Base-by-base conservation (phyloP, 176 grass and related monocot genomes). In the Calamus simplicifolius region DNA sequence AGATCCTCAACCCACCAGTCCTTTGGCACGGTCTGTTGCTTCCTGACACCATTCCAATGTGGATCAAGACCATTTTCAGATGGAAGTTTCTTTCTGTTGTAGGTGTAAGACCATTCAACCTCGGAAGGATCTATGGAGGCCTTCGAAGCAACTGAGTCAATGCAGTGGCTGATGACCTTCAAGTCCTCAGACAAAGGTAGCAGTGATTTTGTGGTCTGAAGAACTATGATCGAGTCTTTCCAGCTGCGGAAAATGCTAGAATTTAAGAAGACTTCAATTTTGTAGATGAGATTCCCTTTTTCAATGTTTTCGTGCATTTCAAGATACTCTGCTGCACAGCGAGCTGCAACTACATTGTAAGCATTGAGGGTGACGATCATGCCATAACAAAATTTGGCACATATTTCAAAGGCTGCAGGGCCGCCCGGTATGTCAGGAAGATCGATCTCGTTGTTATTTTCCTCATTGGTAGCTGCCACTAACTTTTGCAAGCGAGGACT, bases 1-100 rank as follows among this genome's bases (percentile, higher is more conserved):
- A 99, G 87, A 66, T 99, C 88, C 64, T 99, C 85, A 43, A 93
- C 88, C 94, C 94, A 99, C 94, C 94, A 99, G 80, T 99, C 94
- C n/a, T 69, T 80, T 49, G 94, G 85, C 1, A 99, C 88, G 14
- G 67, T 62, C 18, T 64, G 67, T 70, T 93, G 94, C 67, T 79
- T 99, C 27, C 77, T 99, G 38, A 99, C 77, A 51, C 94, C 88
- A 58, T 99, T 99, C 94, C 94, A 99, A 70, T 85, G 79, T 3
- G 70, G 55, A 43, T 93, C 85, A 1, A 85, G 56, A 27, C 85
- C 85, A 64, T 89, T 99, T 61, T 89, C 88, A 51, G 84, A 83
- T 63, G 73, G 73, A 28, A 89, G 76, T 70, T 99, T 99, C 71
- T 81, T 99, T 75, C 81, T 85, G 68, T 99, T 99, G 73, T 99